Base-by-base conservation (phyloP, 768 basidiomycete genomes). In the Leccinum variicolor region DNA sequence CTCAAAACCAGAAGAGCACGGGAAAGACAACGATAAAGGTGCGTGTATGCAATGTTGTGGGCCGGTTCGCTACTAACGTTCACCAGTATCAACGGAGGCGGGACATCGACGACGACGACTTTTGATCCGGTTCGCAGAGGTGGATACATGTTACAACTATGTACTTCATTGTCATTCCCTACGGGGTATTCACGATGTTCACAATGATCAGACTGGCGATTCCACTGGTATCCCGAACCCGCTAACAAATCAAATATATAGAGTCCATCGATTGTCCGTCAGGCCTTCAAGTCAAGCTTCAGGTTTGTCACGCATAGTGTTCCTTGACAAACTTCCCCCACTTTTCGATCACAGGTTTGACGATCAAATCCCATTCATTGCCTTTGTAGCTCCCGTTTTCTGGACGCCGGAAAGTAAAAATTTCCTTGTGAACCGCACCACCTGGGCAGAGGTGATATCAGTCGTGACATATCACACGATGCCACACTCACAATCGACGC, bases 281-380 rank as follows among this genome's bases (percentile, higher is more conserved):
- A 33, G 13, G 31, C 31, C 13, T 3, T 25, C n/a, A n/a, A n/a
- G n/a, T 31, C 31, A 31, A 31, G 31, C 29, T 29, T 29, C 15
- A 46, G 11, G 17, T n/a, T 9, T 8, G 28, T 74, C 65, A 67
- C 31, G 62, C n/a, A 9, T 74, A 74, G 52, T 67, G 63, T 60
- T 72, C 67, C 50, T 66, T 57, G n/a, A 82, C 76, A 58, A 89
- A 93, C 26, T 59, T 75, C 2, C 87, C 91, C 91, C 91, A 93
- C 52, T 83, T 83, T 67, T 89, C 83, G 52, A 93, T 82, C 6
- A 92, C 83, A 43, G 88, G 88, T 61, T 82, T 84, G 39, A 93
- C 87, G 29, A 92, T 77, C 13, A 71, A 59, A 53, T 90, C 86
- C 86, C 87, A 92, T 70, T 92, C 92, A 60, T 76, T 82, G 7